Percentiles rank a stretch among this genome's conserved stretches.
Conservation (phyloP, 257 asterid genomes). For the Parsonsia alboflavescens region DNA sequence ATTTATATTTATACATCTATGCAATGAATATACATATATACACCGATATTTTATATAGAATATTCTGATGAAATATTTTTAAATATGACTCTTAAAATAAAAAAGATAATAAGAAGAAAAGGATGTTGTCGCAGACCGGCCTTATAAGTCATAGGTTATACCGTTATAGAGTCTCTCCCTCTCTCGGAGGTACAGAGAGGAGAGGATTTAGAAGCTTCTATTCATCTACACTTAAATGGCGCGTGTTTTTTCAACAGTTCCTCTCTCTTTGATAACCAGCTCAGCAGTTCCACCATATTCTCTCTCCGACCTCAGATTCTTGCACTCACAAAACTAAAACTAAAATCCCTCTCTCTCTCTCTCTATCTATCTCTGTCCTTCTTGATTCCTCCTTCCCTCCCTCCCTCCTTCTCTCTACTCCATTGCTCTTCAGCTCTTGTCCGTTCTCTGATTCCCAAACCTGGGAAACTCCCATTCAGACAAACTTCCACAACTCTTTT, state of each 20-base stretch:
- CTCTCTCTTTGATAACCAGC: background rate
- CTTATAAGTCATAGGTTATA: background rate
- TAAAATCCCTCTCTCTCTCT: background rate
- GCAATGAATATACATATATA: too few species aligned
- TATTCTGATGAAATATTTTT: too few species aligned
- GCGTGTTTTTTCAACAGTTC: conserved; percentile 4
- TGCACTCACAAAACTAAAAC: background rate
- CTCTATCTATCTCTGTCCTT: background rate
- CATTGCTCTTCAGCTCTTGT: background rate
- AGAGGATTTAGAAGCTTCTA: conserved; percentile 11
- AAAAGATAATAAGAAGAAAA: too few species aligned
- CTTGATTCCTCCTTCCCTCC: background rate
- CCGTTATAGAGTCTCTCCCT: background rate
- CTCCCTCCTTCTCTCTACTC: background rate
- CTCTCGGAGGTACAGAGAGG: background rate
- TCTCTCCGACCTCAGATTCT: conserved; percentile 7
- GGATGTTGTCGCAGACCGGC: background rate
- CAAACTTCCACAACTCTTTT: background rate
- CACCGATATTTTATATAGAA: too few species aligned
- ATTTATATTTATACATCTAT: too few species aligned
- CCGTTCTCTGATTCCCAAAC: conserved; percentile 8
- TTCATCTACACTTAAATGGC: conserved; percentile 1
- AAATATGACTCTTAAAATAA: too few species aligned
- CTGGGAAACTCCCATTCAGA: background rate
- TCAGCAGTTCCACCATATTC: conserved; percentile 11